These are phyloP conservation scores for Aspergillus indologenus DNA, from an alignment of 495 filamentous ascomycete species.

Conservation along the genomic window DNA sequence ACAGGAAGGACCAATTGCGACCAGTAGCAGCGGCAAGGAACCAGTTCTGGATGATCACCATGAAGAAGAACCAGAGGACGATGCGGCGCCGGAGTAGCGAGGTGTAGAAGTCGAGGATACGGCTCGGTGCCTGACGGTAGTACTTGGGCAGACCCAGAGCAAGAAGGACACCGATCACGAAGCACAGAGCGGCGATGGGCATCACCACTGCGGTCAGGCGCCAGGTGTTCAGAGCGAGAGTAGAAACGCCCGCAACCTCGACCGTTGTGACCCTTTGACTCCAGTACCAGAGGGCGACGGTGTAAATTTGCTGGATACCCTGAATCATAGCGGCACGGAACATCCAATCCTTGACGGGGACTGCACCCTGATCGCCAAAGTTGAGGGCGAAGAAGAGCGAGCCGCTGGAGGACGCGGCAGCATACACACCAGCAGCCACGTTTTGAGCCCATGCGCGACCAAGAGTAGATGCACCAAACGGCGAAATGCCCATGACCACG, in stretches of 20 bases:
- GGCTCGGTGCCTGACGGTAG: conserved; percentile 47
- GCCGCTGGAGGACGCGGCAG: conserved; percentile 56
- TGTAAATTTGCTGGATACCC: conserved; percentile 63
- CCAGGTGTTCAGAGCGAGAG: conserved; percentile 38
- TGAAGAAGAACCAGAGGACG: conserved; percentile 53
- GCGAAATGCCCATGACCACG: conserved; percentile 41
- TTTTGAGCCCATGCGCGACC: conserved; percentile 52
- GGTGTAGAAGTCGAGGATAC: conserved; percentile 28
- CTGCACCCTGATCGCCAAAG: conserved; percentile 58
- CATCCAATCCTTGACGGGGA: conserved; percentile 59
- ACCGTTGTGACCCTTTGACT: conserved; percentile 41
- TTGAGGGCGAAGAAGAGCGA: conserved; percentile 64
- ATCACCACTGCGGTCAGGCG: conserved; percentile 51
- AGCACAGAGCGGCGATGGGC: conserved; percentile 53
- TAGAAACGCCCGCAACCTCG: conserved; percentile 24
- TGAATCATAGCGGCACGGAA: conserved; percentile 62
- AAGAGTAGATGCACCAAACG: conserved; percentile 29
- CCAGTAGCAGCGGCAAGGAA: conserved; percentile 61
- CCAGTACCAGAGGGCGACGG: conserved; percentile 66
- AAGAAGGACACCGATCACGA: conserved; percentile 50
- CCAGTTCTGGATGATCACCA: conserved; percentile 65
- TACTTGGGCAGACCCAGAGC: conserved; percentile 60
- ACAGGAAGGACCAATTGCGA: conserved; percentile 62
- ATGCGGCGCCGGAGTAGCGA: conserved; percentile 57
- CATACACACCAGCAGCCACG: conserved; percentile 58